These are phyloP conservation scores for Coniosporium tulheliwenetii DNA, from an alignment of 2,329 filamentous ascomycete species.

Conservation along the genomic window DNA sequence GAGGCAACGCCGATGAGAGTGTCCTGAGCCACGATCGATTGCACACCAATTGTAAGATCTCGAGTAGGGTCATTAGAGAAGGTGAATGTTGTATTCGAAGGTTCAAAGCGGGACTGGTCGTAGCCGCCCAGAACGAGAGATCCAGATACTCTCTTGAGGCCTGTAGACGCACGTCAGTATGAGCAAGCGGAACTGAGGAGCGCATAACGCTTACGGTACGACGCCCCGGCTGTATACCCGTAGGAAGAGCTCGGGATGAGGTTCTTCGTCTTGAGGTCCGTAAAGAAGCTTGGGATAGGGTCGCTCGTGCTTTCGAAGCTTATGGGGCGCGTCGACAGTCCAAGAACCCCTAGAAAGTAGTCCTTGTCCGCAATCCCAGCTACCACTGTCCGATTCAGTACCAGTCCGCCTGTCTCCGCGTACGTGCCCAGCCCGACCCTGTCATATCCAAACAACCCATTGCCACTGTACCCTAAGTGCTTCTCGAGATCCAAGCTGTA, in stretches of 20 bases:
- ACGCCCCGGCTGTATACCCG: slow-evolving; percentile 13
- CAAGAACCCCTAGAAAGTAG: slow-evolving; percentile 22
- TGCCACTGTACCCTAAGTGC: slow-evolving; percentile 10
- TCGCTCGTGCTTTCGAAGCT: slow-evolving; percentile 7
- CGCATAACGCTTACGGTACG: slow-evolving; percentile 8
- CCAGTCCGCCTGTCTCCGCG: slow-evolving; percentile 6
- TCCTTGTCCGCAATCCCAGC: slow-evolving; percentile 17
- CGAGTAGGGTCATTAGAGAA: slow-evolving; percentile 11
- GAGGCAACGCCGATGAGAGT: slow-evolving; percentile 7
- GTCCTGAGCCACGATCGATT: slow-evolving; percentile 9
- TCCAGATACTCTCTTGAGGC: slow-evolving; percentile 6
- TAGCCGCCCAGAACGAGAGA: slow-evolving; percentile 26
- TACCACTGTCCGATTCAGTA: slow-evolving; percentile 18
- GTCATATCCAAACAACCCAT: slow-evolving; percentile 20
- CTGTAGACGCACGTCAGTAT: neutral
- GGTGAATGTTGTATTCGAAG: slow-evolving; percentile 13
- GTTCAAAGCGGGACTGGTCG: slow-evolving; percentile 20
- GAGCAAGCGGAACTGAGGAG: slow-evolving; percentile 13
- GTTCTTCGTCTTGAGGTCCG: slow-evolving; percentile 5
- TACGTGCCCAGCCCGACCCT: slow-evolving; percentile 14
- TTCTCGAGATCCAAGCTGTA: slow-evolving; percentile 15
- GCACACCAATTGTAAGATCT: slow-evolving; percentile 9
- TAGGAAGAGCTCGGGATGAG: slow-evolving; percentile 9
- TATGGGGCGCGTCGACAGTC: slow-evolving; percentile 13
- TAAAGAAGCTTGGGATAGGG: slow-evolving; percentile 8